Percentiles rank a stretch among this genome's conserved stretches.
Evolutionary conservation across 192 early-diverging fungal species (phyloP).

Genomic region (Rhizoclosmatium globosum): DNA sequence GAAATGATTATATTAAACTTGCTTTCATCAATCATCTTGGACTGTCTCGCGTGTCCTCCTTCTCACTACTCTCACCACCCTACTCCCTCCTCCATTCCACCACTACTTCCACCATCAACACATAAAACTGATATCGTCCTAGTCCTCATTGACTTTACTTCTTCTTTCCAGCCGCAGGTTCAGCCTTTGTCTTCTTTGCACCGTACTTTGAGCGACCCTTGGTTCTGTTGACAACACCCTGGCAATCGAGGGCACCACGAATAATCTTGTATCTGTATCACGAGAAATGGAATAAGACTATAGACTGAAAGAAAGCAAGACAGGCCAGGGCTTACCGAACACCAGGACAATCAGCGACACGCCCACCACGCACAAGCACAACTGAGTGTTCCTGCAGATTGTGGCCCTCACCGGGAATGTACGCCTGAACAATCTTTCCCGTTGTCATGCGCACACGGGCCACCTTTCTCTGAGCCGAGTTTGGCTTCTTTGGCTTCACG

Average conservation of each 20-base stretch:
- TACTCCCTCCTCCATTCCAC: too few species aligned
- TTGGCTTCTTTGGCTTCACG: slow-evolving; percentile 98
- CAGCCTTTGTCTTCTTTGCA: slow-evolving; percentile 59
- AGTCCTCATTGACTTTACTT: background rate
- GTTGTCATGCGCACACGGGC: slow-evolving; percentile 92
- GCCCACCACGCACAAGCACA: slow-evolving; percentile 92
- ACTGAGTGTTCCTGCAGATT: slow-evolving; percentile 98
- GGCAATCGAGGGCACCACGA: slow-evolving; percentile 92
- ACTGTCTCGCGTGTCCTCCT: background rate
- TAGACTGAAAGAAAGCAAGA: background rate
- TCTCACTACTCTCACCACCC: background rate
- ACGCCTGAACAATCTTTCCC: slow-evolving; percentile 89
- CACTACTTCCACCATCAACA: too few species aligned
- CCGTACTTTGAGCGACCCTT: slow-evolving; percentile 94
- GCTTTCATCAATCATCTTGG: too few species aligned
- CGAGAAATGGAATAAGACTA: background rate
- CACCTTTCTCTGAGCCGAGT: slow-evolving; percentile 96
- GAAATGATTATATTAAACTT: background rate
- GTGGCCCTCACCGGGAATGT: slow-evolving; percentile 99
- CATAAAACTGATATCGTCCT: too few species aligned
- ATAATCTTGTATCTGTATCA: slow-evolving; percentile 83
- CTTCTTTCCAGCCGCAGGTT: background rate
- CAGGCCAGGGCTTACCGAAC: slow-evolving; percentile 55
- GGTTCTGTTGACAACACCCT: slow-evolving; percentile 87
- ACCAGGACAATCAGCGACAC: slow-evolving; percentile 97